Evolutionary conservation across 768 basidiomycete genomes (phyloP).

Genomic region (Serendipita sp.): DNA sequence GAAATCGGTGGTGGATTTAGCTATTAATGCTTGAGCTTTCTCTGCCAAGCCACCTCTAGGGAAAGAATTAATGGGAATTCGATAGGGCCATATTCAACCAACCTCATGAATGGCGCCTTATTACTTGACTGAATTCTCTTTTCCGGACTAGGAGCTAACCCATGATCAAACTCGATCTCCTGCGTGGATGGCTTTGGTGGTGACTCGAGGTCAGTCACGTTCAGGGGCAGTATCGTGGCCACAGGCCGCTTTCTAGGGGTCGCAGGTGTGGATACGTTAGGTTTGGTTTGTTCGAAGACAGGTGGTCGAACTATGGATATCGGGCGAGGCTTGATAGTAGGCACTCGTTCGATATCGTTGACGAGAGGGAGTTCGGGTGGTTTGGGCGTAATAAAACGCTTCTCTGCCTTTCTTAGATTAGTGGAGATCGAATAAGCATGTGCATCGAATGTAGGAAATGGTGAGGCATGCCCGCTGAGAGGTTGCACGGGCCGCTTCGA

Average conservation of each 20-base stretch:
- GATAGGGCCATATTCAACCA: background rate
- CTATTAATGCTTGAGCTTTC: background rate
- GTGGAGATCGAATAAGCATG: too few relatives aligned
- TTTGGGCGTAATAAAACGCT: too few relatives aligned
- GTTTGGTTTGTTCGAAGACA: background rate
- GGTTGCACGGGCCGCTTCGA: background rate
- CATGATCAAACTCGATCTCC: background rate
- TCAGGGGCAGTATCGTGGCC: too few relatives aligned
- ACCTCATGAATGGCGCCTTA: background rate
- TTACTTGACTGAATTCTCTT: background rate
- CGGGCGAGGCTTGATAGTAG: too few relatives aligned
- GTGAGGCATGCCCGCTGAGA: background rate
- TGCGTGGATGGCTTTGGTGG: background rate
- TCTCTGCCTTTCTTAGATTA: too few relatives aligned
- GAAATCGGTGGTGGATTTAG: background rate
- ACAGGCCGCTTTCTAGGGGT: too few relatives aligned
- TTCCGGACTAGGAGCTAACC: background rate
- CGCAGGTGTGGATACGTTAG: too few relatives aligned
- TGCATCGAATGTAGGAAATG: background rate
- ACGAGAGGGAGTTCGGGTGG: too few relatives aligned
- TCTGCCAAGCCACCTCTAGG: background rate
- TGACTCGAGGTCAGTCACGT: background rate
- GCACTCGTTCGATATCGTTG: too few relatives aligned
- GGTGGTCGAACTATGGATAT: too few relatives aligned
- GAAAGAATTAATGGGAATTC: background rate